Evolutionary conservation across 805 yeast species (phyloP), one percentile per base, ranked within the genome.

Genomic region (Saccharomycopsis microspora): DNA sequence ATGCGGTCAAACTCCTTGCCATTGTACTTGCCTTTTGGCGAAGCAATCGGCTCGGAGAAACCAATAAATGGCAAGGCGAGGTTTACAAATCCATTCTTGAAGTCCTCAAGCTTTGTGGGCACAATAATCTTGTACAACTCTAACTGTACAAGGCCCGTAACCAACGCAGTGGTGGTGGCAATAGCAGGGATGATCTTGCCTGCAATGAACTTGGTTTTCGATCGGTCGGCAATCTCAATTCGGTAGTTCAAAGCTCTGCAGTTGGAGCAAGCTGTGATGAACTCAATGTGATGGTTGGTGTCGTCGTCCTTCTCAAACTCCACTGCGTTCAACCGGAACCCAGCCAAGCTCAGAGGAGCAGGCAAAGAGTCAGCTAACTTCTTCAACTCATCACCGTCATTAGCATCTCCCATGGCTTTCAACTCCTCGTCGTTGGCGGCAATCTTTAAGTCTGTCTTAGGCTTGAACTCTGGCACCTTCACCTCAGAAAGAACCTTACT

Each of bases 291-390:
- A 62, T 87, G 95, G 64, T 93, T 93, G 5, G 93, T 65, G 63
- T 93, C 99, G 64, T 93, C 98, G 68, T 93, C 99, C 68, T 93
- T 93, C 68, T 93, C 99, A 63, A 93, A 93, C 56, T 89, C 97
- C 43, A 83, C 93, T n/a, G 96, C 89, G 33, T 62, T 71, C 57
- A 93, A 71, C 61, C 95, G 75, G 69, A 83, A 89, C 3, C 96
- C 96, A 4, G 90, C 94, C 59, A 93, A 67, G 0, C 89, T 71
- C 2, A 95, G 78, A 38, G 97, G 95, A 47, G 85, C 78, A 32
- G 99, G 99, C 56, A 93, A 74, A 8, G 83, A 71, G 40, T 82
- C 79, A 30, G 94, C 86, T 48, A 93, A 68, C 50, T 71, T 64
- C 56, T 75, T 78, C 55, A 89, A 66, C 47, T 79, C 84, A 53